Conservation (phyloP, 2,329 filamentous ascomycete genomes). For the Fragosphaeria purpurea region DNA sequence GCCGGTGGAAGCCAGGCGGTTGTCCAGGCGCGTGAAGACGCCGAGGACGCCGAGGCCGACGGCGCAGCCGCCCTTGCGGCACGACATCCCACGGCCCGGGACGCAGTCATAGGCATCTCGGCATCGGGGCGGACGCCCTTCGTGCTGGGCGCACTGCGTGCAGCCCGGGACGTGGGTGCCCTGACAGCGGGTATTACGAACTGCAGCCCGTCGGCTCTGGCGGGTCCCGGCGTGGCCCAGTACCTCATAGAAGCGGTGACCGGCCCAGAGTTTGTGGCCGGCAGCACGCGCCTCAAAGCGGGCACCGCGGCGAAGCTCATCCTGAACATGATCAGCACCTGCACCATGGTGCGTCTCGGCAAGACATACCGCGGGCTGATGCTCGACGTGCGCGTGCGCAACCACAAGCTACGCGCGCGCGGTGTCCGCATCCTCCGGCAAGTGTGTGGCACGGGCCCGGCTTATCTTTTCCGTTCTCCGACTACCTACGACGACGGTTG, state of each 20-base stretch:
- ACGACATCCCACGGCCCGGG: slow-evolving; percentile 11
- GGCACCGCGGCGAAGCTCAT: slow-evolving; percentile 34
- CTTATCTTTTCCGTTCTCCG: background rate
- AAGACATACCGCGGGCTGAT: slow-evolving; percentile 24
- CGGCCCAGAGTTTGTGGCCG: slow-evolving; percentile 32
- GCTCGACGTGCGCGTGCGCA: slow-evolving; percentile 8
- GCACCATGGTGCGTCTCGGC: slow-evolving; percentile 30
- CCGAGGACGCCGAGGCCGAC: slow-evolving; percentile 10
- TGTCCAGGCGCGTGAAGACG: slow-evolving; percentile 25
- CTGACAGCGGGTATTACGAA: slow-evolving; percentile 30
- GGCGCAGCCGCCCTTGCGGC: background rate
- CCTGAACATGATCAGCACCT: slow-evolving; percentile 33
- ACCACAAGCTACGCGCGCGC: slow-evolving; percentile 6
- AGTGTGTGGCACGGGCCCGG: slow-evolving; percentile 1
- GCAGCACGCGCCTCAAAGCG: slow-evolving; percentile 35
- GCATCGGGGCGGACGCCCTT: slow-evolving; percentile 33
- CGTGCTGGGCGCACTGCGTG: slow-evolving; percentile 26
- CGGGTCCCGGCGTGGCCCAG: slow-evolving; percentile 9
- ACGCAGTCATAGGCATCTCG: slow-evolving; percentile 31
- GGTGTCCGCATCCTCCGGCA: slow-evolving; percentile 7
- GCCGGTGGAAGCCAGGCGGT: slow-evolving; percentile 30
- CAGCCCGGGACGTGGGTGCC: slow-evolving; percentile 24
- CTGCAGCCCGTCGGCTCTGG: slow-evolving; percentile 21
- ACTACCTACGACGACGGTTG: no score
- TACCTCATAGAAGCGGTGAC: slow-evolving; percentile 26